Conservation (phyloP, 2,329 filamentous ascomycete species). For the Claviceps pusilla region DNA sequence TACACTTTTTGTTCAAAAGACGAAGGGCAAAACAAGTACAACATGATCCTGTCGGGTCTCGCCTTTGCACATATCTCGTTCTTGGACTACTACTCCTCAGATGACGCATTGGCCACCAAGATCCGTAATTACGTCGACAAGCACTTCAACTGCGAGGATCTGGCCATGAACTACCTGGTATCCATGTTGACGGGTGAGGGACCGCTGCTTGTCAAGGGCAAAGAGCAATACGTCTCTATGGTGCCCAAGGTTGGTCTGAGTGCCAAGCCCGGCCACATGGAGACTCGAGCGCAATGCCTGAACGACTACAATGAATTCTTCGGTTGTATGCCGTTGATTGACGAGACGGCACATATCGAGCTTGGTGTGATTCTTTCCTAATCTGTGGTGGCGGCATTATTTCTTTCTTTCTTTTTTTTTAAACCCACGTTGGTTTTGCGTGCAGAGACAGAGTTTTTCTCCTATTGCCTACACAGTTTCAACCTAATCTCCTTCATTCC, state of each 20-base stretch:
- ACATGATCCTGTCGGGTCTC: slow-evolving; percentile 23
- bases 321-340: slow-evolving; percentile 20
- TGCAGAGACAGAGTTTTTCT: not conserved
- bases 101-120: slow-evolving; percentile 15
- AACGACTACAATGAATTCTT: slow-evolving; percentile 21
- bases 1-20: slow-evolving; percentile 19
- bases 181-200: slow-evolving; percentile 20
- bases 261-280: slow-evolving; percentile 17
- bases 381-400: not conserved
- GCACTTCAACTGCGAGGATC: slow-evolving; percentile 26
- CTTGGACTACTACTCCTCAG: slow-evolving; percentile 24
- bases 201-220: slow-evolving; percentile 20
- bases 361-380: slow-evolving; percentile 17
- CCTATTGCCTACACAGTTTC: not conserved
- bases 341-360: slow-evolving; percentile 20
- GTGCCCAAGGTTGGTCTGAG: slow-evolving; percentile 20
- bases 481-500: too few relatives aligned
- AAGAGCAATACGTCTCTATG: slow-evolving; percentile 18
- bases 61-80: slow-evolving; percentile 23
- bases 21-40: slow-evolving; percentile 16
- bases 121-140: slow-evolving; percentile 23
- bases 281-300: slow-evolving; percentile 20
- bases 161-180: slow-evolving; percentile 23
- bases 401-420: not conserved
- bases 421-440: too few relatives aligned